Evolutionary conservation across 345 rosid genomes (phyloP).

Genomic region (Hibiscus trionum): DNA sequence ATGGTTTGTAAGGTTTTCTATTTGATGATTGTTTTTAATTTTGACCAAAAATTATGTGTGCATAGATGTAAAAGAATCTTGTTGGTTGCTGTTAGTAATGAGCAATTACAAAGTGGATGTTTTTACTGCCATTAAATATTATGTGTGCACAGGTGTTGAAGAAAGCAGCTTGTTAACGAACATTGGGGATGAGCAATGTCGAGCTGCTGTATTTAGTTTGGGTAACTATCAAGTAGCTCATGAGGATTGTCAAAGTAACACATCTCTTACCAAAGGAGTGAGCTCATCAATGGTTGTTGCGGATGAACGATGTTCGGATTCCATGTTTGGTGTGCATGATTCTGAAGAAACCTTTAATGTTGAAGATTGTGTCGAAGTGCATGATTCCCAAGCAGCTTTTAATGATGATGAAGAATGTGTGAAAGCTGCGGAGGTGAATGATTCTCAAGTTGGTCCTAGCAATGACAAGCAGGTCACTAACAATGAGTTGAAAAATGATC

Average conservation of each 20-base stretch:
- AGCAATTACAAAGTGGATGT: background rate
- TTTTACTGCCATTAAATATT: background rate
- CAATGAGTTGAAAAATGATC: constrained; percentile 7
- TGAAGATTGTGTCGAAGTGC: no score
- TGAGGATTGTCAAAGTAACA: background rate
- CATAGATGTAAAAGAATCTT: background rate
- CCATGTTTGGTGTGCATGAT: background rate
- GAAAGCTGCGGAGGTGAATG: background rate
- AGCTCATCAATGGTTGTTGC: background rate
- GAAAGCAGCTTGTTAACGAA: background rate
- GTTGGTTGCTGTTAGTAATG: background rate
- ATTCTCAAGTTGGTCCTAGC: background rate
- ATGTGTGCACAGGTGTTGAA: background rate
- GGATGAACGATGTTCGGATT: background rate
- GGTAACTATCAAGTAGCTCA: background rate
- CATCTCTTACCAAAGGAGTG: background rate
- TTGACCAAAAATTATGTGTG: background rate
- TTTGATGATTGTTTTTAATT: background rate
- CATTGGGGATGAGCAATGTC: background rate
- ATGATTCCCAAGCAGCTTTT: no score
- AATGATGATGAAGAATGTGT: background rate
- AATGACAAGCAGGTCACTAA: background rate
- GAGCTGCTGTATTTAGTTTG: background rate
- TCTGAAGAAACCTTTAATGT: background rate
- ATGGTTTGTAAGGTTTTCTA: background rate